Evolutionary conservation across 2,329 filamentous ascomycete species (phyloP), one percentile per base, ranked within the genome.

Genomic region (Chrysoporthe austroafricana): DNA sequence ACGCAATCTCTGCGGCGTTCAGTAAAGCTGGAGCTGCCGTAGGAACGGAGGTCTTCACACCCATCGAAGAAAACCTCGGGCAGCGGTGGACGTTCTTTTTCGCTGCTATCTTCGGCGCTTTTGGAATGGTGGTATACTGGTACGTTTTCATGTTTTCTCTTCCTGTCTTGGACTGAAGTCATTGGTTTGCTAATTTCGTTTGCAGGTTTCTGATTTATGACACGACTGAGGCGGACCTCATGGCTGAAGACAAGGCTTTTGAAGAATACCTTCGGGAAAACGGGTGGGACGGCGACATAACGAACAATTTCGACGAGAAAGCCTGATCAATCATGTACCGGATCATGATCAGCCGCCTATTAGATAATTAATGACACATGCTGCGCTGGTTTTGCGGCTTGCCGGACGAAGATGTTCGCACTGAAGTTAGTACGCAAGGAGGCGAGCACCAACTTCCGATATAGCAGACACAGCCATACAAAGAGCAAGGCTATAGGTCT

Each of bases 31-130:
- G 84, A 0, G 84, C 83, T 0, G 84, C 84, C 0, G 71, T 86
- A 4, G 84, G 84, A 0, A 85, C 82, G 1, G 79, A 85, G 65
- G 83, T 81, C 0, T 85, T 85, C 62, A 82, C 78, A 4, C 83
- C 82, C 0, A 83, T 84, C 39, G 77, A 83, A 64, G 74, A 73
- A 6, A 73, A 80, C 50, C 74, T 84, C 0, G 82, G 83, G 0
- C 82, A 84, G 71, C 77, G 77, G 44, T 84, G 81, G 81, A 85
- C 83, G 0, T 85, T 85, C 61, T 84, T 85, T 68, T 81, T 85
- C 62, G 83, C 83, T 9, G 83, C 83, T 1, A 83, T 85, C 43
- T 83, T 81, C 63, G 83, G 82, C 18, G 78, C 85, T 14, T 77
- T 76, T 0, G 83, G 83, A 0, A 76, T 85, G 11, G 42, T 82